Evolutionary conservation across 2,329 filamentous ascomycete genomes (phyloP), one percentile per base, ranked within the genome.

Genomic region (Ophiostoma populinum): DNA sequence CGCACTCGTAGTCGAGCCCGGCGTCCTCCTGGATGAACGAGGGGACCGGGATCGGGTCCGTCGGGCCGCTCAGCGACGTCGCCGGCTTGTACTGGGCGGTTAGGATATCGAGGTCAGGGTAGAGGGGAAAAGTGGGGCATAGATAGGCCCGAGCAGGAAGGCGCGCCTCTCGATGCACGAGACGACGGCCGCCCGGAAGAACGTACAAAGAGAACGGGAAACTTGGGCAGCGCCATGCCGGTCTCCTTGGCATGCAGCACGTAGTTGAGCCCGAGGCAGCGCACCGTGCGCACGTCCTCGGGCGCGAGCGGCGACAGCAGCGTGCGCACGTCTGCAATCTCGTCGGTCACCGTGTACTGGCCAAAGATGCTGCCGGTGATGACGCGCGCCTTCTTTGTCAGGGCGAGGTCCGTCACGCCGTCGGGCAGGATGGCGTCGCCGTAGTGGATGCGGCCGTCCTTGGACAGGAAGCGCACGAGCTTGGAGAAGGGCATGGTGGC

Each of bases 1-100:
- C 80, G 51, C 77, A 81, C 55, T 87, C 80, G 53, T 86, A 86
- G 55, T 86, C 80, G 13, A 82, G 56, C 0, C 74, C 73, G n/a
- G 59, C 57, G 32, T 61, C 62, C 41, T 75, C 62, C 53, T 83
- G 79, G 0, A 75, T 78, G 40, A 79, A 57, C 3, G 55, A 47
- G 16, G 72, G 68, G 24, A 87, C 61, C 2, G 76, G 75, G 35
- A 83, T 75, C 2, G 72, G 59, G 45, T 79, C 73, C 3, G 54
- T 59, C 0, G 77, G 77, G 2, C 76, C 77, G 0, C 65, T 52
- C 17, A 83, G 61, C 0, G 78, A 59, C 2, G 77, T 80, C 6
- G 62, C 51, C 4, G 79, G 78, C 54, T 82, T 82, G 57, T 73
- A 76, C 62, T 65, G 36, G 7, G 20, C 26, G 13, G n/a, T n/a